Conservation (phyloP, 2,329 filamentous ascomycete genomes). For the Aspergillus versicolor region DNA sequence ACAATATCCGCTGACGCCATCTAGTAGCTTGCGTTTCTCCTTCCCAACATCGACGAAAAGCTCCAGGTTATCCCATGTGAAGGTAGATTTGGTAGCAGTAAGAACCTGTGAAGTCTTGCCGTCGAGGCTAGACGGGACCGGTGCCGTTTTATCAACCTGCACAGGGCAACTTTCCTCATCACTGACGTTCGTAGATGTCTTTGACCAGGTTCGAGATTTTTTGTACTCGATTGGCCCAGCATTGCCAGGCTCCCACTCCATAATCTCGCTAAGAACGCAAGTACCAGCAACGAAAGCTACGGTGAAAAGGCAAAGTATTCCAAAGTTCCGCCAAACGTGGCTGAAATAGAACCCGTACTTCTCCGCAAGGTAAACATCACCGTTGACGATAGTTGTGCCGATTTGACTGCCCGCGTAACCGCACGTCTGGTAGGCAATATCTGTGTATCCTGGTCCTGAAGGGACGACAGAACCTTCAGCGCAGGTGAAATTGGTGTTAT, state of each 20-base stretch:
- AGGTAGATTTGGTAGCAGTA: slow-evolving; percentile 57
- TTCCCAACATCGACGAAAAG: slow-evolving; percentile 66
- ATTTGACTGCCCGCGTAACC: slow-evolving; percentile 53
- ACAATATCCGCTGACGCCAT: slow-evolving; percentile 69
- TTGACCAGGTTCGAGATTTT: slow-evolving; percentile 47
- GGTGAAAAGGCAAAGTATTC: slow-evolving; percentile 70
- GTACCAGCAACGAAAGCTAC: slow-evolving; percentile 69
- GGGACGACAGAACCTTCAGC: slow-evolving; percentile 56
- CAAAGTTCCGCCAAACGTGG: slow-evolving; percentile 70
- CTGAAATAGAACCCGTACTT: slow-evolving; percentile 51
- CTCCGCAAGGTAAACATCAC: slow-evolving; percentile 53
- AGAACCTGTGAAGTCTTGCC: slow-evolving; percentile 34
- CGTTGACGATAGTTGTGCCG: slow-evolving; percentile 51
- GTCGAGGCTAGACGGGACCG: slow-evolving; percentile 16
- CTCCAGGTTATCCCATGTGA: slow-evolving; percentile 65
- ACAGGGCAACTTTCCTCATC: slow-evolving; percentile 31
- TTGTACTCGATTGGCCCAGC: slow-evolving; percentile 67
- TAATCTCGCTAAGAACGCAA: slow-evolving; percentile 63
- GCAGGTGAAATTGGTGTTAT: slow-evolving; percentile 55
- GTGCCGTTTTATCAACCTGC: slow-evolving; percentile 17
- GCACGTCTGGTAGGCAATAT: slow-evolving; percentile 58
- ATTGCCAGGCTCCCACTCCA: slow-evolving; percentile 59
- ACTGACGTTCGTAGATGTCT: slow-evolving; percentile 6
- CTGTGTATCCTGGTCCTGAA: slow-evolving; percentile 49
- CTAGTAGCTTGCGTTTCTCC: slow-evolving; percentile 56